These are phyloP conservation scores for Debaryomycetaceae sp. DNA, from an alignment of 1,139 yeast species.

Conservation along the genomic window DNA sequence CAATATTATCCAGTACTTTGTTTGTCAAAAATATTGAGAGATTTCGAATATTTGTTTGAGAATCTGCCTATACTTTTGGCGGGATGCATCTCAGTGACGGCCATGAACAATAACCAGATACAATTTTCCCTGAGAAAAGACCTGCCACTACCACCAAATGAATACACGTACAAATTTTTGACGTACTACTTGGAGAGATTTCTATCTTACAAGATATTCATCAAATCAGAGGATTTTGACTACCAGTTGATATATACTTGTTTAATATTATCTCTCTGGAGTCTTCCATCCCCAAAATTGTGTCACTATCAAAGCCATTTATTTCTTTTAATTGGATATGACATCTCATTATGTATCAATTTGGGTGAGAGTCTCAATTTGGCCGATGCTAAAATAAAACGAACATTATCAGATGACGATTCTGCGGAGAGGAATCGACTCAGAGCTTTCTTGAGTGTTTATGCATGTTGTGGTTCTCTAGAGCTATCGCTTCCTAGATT, in stretches of 20 bases:
- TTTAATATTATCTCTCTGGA: constrained; percentile 47
- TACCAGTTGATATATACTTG: constrained; percentile 41
- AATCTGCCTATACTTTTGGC: constrained; percentile 43
- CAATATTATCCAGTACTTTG: constrained; percentile 49
- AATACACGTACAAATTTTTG: constrained; percentile 36
- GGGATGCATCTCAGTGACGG: constrained; percentile 48
- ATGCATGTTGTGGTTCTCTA: constrained; percentile 48
- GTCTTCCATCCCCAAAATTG: constrained; percentile 46
- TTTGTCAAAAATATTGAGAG: constrained; percentile 28
- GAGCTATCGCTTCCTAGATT: constrained; percentile 50
- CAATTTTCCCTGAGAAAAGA: constrained; percentile 3
- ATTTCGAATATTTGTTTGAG: constrained; percentile 37
- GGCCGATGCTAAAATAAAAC: constrained; percentile 11
- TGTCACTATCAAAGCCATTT: constrained; percentile 53
- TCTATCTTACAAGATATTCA: constrained; percentile 40
- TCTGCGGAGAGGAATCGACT: constrained; percentile 37
- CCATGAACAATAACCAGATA: constrained; percentile 37
- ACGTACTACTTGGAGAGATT: constrained; percentile 44
- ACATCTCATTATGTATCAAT: constrained; percentile 47
- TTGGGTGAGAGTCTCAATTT: constrained; percentile 34
- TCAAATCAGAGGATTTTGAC: constrained; percentile 41
- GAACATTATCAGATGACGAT: constrained; percentile 17
- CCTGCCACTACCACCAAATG: constrained; percentile 10
- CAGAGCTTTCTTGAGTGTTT: constrained; percentile 43
- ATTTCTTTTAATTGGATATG: constrained; percentile 42